phyloP scores from a whole-genome alignment of 2,329 filamentous ascomycete species.

The Lachnellula cervina region DNA sequence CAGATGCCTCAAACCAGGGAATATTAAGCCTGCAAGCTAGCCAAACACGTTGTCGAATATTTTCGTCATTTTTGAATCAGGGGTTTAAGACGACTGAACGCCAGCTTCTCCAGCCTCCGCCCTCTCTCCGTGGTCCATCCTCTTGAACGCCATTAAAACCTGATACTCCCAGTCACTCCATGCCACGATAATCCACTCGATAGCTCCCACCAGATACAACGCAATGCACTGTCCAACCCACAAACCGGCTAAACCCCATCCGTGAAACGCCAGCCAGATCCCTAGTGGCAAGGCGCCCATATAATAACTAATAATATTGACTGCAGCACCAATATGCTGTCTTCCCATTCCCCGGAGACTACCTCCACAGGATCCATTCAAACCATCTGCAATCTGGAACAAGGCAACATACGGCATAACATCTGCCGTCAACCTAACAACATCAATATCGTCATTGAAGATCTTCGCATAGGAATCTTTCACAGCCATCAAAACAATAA shows the following conservation, averaged over 20 bases:
- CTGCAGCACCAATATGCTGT: conserved; percentile 77
- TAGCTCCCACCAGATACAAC: conserved; percentile 69
- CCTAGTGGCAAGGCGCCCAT: conserved; percentile 75
- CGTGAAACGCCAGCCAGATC: conserved; percentile 79
- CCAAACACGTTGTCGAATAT: too few species aligned
- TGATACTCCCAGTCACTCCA: conserved; percentile 73
- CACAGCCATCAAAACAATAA: conserved; percentile 64
- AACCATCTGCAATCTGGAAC: conserved; percentile 84
- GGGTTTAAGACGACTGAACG: too few species aligned
- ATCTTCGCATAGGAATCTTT: conserved; percentile 70
- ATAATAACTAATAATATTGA: conserved; percentile 83
- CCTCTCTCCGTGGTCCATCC: conserved; percentile 53
- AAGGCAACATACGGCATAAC: conserved; percentile 84
- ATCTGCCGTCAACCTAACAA: conserved; percentile 66
- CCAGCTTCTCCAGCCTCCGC: conserved; percentile 17
- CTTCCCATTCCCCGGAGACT: conserved; percentile 77
- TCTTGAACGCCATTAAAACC: conserved; percentile 63
- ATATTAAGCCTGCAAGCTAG: too few species aligned
- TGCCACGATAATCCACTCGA: conserved; percentile 77
- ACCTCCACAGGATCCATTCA: conserved; percentile 82
- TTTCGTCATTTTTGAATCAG: too few species aligned
- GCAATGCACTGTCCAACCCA: conserved; percentile 83
- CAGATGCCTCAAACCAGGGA: too few species aligned
- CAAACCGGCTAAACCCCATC: conserved; percentile 74
- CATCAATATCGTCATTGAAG: conserved; percentile 73